These are phyloP conservation scores for Microthyrium microscopicum DNA, from an alignment of 2,329 filamentous ascomycete species.

Conservation along the genomic window DNA sequence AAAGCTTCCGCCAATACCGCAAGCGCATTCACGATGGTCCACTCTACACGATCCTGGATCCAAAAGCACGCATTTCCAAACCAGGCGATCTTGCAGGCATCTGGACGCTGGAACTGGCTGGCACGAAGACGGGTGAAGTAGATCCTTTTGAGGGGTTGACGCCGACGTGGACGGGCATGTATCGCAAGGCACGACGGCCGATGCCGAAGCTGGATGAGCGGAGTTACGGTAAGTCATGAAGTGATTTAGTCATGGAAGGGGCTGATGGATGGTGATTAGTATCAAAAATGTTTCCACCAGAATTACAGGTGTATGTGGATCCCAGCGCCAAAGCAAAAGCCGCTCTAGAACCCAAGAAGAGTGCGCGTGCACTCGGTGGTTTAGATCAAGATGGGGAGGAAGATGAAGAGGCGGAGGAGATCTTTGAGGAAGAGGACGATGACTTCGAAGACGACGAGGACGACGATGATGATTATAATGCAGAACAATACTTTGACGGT, in stretches of 20 bases:
- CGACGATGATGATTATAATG: constrained; percentile 1
- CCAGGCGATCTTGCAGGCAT: not conserved
- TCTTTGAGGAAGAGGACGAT: too few relatives aligned
- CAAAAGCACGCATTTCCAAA: not conserved
- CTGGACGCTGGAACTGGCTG: not conserved
- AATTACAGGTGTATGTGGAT: too few relatives aligned
- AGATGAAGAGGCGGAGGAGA: too few relatives aligned
- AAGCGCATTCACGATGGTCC: not conserved
- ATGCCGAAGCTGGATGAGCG: too few relatives aligned
- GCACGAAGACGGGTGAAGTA: not conserved
- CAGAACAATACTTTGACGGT: not conserved
- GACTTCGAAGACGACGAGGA: too few relatives aligned
- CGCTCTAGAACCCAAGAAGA: not conserved
- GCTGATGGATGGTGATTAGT: too few relatives aligned
- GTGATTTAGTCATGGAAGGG: too few relatives aligned
- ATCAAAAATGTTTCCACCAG: too few relatives aligned
- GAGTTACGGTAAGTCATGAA: too few relatives aligned
- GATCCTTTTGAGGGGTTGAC: not conserved
- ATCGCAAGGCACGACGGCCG: not conserved
- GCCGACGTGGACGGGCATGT: not conserved
- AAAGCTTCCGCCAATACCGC: not conserved
- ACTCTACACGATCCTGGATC: not conserved
- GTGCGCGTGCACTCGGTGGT: not conserved
- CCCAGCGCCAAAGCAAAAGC: too few relatives aligned
- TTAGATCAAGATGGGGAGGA: too few relatives aligned